These are phyloP conservation scores for Talaromyces rugulosus DNA, from an alignment of 2,329 filamentous ascomycete species.

Conservation along the genomic window DNA sequence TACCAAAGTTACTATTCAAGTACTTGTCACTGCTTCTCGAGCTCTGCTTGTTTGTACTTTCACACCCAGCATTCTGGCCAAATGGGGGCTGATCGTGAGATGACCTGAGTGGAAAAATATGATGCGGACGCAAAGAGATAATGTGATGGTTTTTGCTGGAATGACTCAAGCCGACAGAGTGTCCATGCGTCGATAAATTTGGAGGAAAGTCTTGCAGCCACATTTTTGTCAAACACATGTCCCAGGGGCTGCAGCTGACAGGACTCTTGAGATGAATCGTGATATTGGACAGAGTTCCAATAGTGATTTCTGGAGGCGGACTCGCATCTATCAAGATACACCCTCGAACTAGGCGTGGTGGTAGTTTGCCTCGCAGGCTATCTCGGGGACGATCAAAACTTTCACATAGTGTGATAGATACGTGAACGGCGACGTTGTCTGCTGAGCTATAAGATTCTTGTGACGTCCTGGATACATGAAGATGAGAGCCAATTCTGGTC, in stretches of 20 bases:
- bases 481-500: not conserved
- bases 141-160: not conserved
- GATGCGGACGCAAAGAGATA: not conserved
- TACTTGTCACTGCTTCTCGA: not conserved
- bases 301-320: slow-evolving; percentile 7
- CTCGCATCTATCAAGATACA: slow-evolving; percentile 1
- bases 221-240: slow-evolving; percentile 1
- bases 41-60: not conserved
- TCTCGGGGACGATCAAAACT: not conserved
- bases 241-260: not conserved
- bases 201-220: slow-evolving; percentile 2
- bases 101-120: not conserved
- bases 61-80: not conserved
- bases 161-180: not conserved
- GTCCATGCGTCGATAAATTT: not conserved
- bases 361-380: not conserved
- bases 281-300: slow-evolving; percentile 4
- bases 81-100: not conserved
- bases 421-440: not conserved
- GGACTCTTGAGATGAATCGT: slow-evolving; percentile 5
- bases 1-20: not conserved
- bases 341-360: slow-evolving; percentile 5
- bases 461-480: not conserved
- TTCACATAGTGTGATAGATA: slow-evolving; percentile 5
- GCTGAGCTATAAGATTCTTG: slow-evolving; percentile 1